phyloP scores from a whole-genome alignment of 306 rosid genomes.

The Erythrophleum fordii region DNA sequence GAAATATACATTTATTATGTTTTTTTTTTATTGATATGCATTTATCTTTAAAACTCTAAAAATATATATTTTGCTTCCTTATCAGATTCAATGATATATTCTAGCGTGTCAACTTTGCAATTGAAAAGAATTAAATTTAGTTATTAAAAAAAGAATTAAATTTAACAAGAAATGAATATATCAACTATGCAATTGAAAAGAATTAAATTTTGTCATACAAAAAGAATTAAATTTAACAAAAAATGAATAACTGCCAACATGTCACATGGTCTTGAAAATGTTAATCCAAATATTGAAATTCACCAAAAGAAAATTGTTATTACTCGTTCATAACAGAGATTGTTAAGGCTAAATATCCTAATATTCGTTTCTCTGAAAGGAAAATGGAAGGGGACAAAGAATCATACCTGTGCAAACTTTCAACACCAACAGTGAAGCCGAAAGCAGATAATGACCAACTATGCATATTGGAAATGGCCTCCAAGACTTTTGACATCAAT shows the following conservation, averaged over 20 bases:
- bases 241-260: not conserved
- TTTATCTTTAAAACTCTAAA: not conserved
- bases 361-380: too few species aligned
- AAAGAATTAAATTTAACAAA: not conserved
- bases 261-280: not conserved
- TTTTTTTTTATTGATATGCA: too few species aligned
- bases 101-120: not conserved
- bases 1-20: not conserved
- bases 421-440: not conserved
- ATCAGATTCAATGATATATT: not conserved
- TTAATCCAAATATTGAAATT: not conserved
- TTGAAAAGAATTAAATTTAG: not conserved
- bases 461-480: not conserved
- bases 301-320: not conserved
- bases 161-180: not conserved
- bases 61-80: not conserved
- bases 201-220: too few species aligned
- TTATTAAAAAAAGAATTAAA: not conserved
- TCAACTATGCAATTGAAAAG: not conserved
- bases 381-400: too few species aligned
- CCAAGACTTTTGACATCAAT: not conserved
- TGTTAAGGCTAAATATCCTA: not conserved
- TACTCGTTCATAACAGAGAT: not conserved
- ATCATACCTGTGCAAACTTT: not conserved
- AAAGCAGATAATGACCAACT: not conserved